Evolutionary conservation across 1,284 basidiomycete genomes (phyloP).

Genomic region (Rhodotorula sp.): DNA sequence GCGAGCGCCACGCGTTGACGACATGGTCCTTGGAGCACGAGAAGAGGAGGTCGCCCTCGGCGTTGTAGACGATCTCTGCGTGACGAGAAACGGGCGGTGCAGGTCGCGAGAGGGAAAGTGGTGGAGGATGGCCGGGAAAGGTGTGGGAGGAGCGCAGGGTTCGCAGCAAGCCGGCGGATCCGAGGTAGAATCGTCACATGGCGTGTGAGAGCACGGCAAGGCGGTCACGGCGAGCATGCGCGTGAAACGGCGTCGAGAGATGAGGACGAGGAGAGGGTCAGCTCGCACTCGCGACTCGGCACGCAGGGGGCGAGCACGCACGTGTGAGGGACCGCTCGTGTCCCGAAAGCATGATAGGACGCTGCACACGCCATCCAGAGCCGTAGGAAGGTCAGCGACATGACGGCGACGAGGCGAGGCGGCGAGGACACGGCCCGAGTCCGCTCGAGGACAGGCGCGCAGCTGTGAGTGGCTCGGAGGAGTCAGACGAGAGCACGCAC

Average conservation of each 20-base stretch:
- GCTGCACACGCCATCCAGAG: not conserved
- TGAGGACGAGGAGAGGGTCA: not conserved
- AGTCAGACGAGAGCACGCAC: not conserved
- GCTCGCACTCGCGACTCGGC: not conserved
- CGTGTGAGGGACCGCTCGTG: slow-evolving; percentile 98
- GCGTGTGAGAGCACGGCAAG: too few relatives aligned
- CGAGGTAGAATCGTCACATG: too few relatives aligned
- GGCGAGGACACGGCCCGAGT: not conserved
- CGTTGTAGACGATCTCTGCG: slow-evolving; percentile 66
- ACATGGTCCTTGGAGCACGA: slow-evolving; percentile 92
- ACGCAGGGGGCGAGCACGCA: slow-evolving; percentile 63
- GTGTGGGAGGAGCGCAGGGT: too few relatives aligned
- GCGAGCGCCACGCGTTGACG: slow-evolving; percentile 81
- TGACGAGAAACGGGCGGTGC: not conserved
- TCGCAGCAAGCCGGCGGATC: too few relatives aligned
- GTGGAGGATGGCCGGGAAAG: not conserved
- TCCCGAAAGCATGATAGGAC: slow-evolving; percentile 60
- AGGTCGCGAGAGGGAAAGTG: not conserved
- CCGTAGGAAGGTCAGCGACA: too few relatives aligned
- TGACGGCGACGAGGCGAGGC: too few relatives aligned
- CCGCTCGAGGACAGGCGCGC: too few relatives aligned
- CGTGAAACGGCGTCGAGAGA: too few relatives aligned
- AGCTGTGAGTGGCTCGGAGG: not conserved
- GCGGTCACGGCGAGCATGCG: too few relatives aligned
- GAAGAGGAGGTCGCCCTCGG: slow-evolving; percentile 93